These are phyloP conservation scores for Trichoderma sp. DNA, from an alignment of 2,329 filamentous ascomycete species.

Conservation along the genomic window DNA sequence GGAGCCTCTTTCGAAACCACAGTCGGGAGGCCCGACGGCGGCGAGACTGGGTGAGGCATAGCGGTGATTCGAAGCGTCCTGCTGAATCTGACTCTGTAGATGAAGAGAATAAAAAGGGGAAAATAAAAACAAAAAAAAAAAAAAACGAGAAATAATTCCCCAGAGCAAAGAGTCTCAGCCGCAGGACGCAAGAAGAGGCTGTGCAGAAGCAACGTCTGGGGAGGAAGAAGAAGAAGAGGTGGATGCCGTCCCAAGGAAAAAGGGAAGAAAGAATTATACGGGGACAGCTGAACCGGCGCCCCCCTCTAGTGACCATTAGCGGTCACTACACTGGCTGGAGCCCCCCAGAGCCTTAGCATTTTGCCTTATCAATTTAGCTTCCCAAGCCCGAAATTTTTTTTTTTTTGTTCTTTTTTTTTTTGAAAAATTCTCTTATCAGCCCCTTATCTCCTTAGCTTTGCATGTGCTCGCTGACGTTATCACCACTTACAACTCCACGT, in stretches of 20 bases:
- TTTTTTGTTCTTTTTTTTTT: not conserved
- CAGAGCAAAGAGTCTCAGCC: conserved; percentile 22
- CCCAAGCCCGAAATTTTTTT: conserved; percentile 4
- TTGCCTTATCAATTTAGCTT: not conserved
- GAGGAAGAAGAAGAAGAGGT: not conserved
- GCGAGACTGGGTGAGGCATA: conserved; percentile 54
- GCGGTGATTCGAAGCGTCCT: conserved; percentile 25
- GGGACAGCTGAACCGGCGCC: not conserved
- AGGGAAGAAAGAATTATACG: conserved; percentile 4
- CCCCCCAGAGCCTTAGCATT: not conserved
- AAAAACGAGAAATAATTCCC: conserved; percentile 17
- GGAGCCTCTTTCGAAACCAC: conserved; percentile 52
- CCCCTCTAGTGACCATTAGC: not conserved
- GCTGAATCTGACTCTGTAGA: not conserved
- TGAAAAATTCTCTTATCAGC: conserved; percentile 26
- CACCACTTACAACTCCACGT: conserved; percentile 5
- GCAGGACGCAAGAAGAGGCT: conserved; percentile 12
- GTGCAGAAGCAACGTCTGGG: conserved; percentile 8
- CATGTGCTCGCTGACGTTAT: conserved; percentile 23
- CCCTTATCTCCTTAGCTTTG: conserved; percentile 4
- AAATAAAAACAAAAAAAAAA: conserved; percentile 22
- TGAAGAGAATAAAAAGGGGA: conserved; percentile 21
- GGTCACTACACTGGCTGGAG: conserved; percentile 8
- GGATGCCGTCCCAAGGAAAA: not conserved
- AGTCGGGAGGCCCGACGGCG: conserved; percentile 42